Evolutionary conservation across 441 rosid species (phyloP).

Genomic region (Populus hybrid): DNA sequence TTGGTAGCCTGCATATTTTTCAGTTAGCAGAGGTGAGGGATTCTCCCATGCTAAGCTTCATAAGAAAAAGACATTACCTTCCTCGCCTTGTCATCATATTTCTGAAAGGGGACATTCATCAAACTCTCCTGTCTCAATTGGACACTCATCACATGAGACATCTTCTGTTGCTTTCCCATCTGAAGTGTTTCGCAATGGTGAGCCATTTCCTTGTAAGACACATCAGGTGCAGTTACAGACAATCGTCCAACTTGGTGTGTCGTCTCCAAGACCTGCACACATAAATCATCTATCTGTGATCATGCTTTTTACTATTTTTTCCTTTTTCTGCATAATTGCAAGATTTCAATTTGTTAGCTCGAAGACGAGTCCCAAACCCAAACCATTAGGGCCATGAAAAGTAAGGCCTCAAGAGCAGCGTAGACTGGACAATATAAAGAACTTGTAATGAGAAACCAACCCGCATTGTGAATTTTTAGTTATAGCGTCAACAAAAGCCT

Average conservation of each 20-base stretch:
- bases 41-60: neutral
- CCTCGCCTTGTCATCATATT: constrained; percentile 15
- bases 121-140: constrained; percentile 40
- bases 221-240: constrained; percentile 49
- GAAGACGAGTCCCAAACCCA: neutral
- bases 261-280: constrained; percentile 49
- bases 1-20: constrained; percentile 41
- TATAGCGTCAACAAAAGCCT: neutral
- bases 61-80: constrained; percentile 20
- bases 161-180: constrained; percentile 60
- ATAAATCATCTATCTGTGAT: neutral
- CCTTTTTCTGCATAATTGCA: neutral
- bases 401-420: neutral
- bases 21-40: neutral
- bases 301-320: neutral
- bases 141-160: constrained; percentile 51
- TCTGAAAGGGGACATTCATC: constrained; percentile 17
- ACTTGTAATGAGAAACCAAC: neutral
- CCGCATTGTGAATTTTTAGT: neutral
- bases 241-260: constrained; percentile 56
- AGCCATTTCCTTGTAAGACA: constrained; percentile 64
- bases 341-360: neutral
- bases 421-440: neutral
- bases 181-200: constrained; percentile 63
- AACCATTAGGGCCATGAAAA: neutral